phyloP scores from a whole-genome alignment of 306 rosid species.

The Geum urbanum region DNA sequence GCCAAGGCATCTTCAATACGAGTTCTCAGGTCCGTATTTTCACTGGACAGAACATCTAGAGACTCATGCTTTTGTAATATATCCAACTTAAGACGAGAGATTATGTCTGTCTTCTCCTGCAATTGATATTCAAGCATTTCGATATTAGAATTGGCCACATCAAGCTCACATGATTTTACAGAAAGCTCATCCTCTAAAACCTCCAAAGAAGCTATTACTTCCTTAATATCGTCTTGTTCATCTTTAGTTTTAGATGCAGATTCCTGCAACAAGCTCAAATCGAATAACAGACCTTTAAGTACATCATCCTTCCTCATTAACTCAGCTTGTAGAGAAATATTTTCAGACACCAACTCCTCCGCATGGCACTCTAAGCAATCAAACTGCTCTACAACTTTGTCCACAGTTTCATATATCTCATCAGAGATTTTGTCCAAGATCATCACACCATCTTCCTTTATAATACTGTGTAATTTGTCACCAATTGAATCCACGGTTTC shows the following conservation, averaged over 20 bases:
- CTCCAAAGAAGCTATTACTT: slow-evolving; percentile 47
- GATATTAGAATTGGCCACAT: slow-evolving; percentile 38
- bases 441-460: slow-evolving; percentile 27
- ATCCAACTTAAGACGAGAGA: slow-evolving; percentile 54
- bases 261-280: slow-evolving; percentile 92
- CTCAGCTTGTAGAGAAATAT: slow-evolving; percentile 52
- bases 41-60: slow-evolving; percentile 35
- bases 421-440: slow-evolving; percentile 29
- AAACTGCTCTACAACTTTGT: slow-evolving; percentile 33
- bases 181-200: slow-evolving; percentile 63
- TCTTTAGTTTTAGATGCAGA: slow-evolving; percentile 79
- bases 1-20: slow-evolving; percentile 48
- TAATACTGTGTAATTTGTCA: slow-evolving; percentile 19
- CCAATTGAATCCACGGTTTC: slow-evolving; percentile 26
- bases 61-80: slow-evolving; percentile 43
- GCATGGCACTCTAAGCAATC: slow-evolving; percentile 40
- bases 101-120: slow-evolving; percentile 46
- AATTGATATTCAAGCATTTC: slow-evolving; percentile 57
- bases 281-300: slow-evolving; percentile 74
- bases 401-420: slow-evolving; percentile 33
- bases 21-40: slow-evolving; percentile 45
- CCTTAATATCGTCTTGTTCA: slow-evolving; percentile 67
- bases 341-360: slow-evolving; percentile 40
- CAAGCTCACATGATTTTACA: slow-evolving; percentile 62
- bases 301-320: slow-evolving; percentile 72